Evolutionary conservation across 2,329 filamentous ascomycete species (phyloP).

Genomic region (Mariannaea sp.): DNA sequence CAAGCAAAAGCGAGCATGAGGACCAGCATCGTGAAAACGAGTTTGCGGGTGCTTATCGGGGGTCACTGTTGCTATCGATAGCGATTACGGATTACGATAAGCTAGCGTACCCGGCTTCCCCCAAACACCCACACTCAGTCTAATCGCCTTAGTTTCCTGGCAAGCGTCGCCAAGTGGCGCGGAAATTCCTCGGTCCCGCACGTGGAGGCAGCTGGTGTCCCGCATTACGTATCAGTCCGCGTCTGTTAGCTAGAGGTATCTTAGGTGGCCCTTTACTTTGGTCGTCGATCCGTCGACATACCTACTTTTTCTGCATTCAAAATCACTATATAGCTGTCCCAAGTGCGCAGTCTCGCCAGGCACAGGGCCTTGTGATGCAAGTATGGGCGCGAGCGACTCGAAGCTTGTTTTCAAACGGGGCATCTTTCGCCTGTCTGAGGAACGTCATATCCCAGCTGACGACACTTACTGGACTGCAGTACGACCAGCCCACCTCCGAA

Average conservation of each 20-base stretch:
- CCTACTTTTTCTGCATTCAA: conserved; percentile 12
- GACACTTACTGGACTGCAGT: conserved; percentile 94
- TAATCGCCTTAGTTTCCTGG: too few relatives aligned
- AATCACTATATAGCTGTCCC: conserved; percentile 26
- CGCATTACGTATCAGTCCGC: not conserved
- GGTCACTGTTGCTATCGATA: conserved; percentile 19
- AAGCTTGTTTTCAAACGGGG: conserved; percentile 99
- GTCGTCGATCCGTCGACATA: not conserved
- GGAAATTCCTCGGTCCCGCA: conserved; percentile 5
- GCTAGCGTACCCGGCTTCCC: not conserved
- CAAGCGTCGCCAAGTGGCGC: too few relatives aligned
- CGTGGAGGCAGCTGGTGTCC: conserved; percentile 13
- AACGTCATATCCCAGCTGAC: conserved; percentile 82
- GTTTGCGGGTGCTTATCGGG: conserved; percentile 18
- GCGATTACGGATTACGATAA: not conserved
- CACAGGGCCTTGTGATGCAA: conserved; percentile 36
- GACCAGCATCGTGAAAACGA: conserved; percentile 25
- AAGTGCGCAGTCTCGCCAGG: conserved; percentile 21
- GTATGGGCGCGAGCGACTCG: conserved; percentile 97
- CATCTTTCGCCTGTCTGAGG: conserved; percentile 95
- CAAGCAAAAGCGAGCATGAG: conserved; percentile 4
- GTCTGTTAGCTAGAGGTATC: conserved; percentile 3
- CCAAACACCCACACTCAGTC: too few relatives aligned
- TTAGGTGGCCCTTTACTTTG: conserved; percentile 4
- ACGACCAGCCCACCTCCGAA: conserved; percentile 45